Conservation (phyloP, 805 yeast species). For the Lachancea kluyveri region DNA sequence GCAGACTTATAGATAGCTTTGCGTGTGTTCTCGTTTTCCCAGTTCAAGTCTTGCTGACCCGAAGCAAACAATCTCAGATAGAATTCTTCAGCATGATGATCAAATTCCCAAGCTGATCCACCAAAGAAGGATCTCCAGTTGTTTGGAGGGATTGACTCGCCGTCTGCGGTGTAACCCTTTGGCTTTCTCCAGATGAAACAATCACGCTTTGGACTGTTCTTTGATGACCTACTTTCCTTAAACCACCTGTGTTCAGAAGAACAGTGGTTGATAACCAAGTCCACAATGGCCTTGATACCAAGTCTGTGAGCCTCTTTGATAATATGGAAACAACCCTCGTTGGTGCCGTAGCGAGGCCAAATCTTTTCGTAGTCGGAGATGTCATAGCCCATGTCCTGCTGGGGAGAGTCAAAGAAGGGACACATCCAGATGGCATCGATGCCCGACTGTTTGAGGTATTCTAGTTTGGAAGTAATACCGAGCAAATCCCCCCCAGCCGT, state of each 20-base stretch:
- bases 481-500: conserved; percentile 53
- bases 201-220: conserved; percentile 49
- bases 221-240: conserved; percentile 46
- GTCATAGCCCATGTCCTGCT: conserved; percentile 58
- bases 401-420: conserved; percentile 53
- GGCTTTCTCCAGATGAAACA: conserved; percentile 42
- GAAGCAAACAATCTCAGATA: conserved; percentile 48
- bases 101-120: conserved; percentile 53
- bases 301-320: conserved; percentile 41
- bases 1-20: conserved; percentile 39
- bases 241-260: conserved; percentile 54
- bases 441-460: conserved; percentile 45
- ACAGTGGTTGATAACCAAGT: conserved; percentile 54
- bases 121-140: conserved; percentile 50
- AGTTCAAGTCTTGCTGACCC: conserved; percentile 54
- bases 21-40: conserved; percentile 41
- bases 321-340: conserved; percentile 45
- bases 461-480: conserved; percentile 46
- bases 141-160: conserved; percentile 48
- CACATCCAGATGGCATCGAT: conserved; percentile 51
- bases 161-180: conserved; percentile 40
- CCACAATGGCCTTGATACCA: conserved; percentile 47
- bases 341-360: conserved; percentile 47
- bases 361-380: conserved; percentile 46
- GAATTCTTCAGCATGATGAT: conserved; percentile 48